Conservation (phyloP, 768 basidiomycete species). For the Leccinum sublutescens region DNA sequence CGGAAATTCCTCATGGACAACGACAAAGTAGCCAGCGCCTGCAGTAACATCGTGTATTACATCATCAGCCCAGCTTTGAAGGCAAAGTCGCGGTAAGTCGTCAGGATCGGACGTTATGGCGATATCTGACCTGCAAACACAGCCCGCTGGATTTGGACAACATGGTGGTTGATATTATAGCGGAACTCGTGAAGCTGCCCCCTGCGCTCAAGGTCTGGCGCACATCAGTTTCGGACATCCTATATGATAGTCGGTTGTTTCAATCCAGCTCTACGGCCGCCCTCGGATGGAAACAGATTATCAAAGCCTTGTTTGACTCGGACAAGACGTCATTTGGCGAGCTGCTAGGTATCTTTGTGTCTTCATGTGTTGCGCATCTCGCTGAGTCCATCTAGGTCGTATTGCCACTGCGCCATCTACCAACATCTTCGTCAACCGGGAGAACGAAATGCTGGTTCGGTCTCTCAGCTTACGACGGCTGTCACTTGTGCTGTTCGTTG, state of each 20-base stretch:
- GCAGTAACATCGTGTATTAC: constrained; percentile 82
- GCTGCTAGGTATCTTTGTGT: constrained; percentile 59
- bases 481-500: constrained; percentile 82
- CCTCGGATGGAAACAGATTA: constrained; percentile 69
- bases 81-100: constrained; percentile 63
- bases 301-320: constrained; percentile 77
- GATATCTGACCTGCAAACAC: constrained; percentile 9
- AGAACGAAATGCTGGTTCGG: constrained; percentile 87
- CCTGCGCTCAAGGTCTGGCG: constrained; percentile 84
- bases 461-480: constrained; percentile 85
- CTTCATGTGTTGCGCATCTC: constrained; percentile 28
- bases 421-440: constrained; percentile 94
- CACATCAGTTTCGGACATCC: constrained; percentile 70
- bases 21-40: constrained; percentile 77
- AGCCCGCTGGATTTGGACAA: constrained; percentile 80
- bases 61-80: constrained; percentile 80
- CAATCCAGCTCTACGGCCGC: constrained; percentile 60
- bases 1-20: constrained; percentile 79
- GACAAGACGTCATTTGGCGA: constrained; percentile 88
- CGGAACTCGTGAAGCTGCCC: constrained; percentile 77
- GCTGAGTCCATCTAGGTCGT: constrained; percentile 47
- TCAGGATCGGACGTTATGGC: not conserved
- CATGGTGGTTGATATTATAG: constrained; percentile 62
- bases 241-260: constrained; percentile 88
- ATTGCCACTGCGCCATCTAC: constrained; percentile 85